Evolutionary conservation across 371 early-diverging fungal species (phyloP).

Genomic region (Saksenaea oblongispora): DNA sequence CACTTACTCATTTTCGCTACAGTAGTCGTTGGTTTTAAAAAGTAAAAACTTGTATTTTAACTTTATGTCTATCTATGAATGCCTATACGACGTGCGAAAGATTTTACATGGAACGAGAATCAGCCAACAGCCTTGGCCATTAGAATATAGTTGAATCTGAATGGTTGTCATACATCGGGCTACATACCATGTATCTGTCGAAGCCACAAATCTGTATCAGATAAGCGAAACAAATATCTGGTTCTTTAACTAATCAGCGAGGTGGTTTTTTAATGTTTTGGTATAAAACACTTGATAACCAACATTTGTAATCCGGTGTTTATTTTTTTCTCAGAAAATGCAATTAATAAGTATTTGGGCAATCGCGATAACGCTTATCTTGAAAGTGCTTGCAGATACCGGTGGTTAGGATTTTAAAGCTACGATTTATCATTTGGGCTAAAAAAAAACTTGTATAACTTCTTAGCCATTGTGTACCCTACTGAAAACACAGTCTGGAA

Average conservation of each 20-base stretch:
- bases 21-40: too few species aligned
- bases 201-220: too few species aligned
- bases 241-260: not conserved
- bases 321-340: not conserved
- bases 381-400: not conserved
- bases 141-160: too few species aligned
- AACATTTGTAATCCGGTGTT: not conserved
- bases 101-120: too few species aligned
- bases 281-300: not conserved
- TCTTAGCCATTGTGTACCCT: slow-evolving; percentile 32
- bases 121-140: too few species aligned
- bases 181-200: too few species aligned
- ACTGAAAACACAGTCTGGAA: slow-evolving; percentile 28
- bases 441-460: not conserved
- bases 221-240: not conserved
- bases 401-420: not conserved
- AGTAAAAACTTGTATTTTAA: too few species aligned
- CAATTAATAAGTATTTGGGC: not conserved
- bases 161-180: too few species aligned
- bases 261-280: not conserved
- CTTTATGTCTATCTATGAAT: too few species aligned
- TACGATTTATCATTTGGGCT: not conserved
- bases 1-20: too few species aligned
- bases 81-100: too few species aligned
- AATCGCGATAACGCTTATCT: not conserved